phyloP scores from a whole-genome alignment of 306 rosid genomes.

The Cotoneaster glaucophyllus region DNA sequence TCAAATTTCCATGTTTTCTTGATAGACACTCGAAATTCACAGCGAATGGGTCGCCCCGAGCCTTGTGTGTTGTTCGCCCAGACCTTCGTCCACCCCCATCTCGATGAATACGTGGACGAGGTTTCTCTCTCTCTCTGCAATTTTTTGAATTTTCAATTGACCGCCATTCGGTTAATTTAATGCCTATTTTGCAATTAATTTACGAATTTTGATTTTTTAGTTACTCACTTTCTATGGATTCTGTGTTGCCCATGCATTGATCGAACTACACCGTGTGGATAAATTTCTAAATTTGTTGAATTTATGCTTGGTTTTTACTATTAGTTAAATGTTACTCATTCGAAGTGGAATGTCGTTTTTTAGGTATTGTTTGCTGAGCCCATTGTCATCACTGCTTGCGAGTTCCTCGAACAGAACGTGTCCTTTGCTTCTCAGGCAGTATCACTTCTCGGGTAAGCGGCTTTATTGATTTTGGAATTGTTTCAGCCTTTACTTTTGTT shows the following conservation, averaged over 20 bases:
- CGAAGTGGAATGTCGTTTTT: background rate
- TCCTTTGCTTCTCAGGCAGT: slow-evolving; percentile 76
- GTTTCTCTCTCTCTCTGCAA: slow-evolving; percentile 22
- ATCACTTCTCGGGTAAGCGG: slow-evolving; percentile 69
- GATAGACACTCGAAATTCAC: slow-evolving; percentile 8
- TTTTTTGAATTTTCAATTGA: background rate
- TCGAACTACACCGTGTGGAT: background rate
- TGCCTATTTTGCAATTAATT: background rate
- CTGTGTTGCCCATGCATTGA: background rate
- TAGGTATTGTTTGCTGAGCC: slow-evolving; percentile 88
- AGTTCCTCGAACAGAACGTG: slow-evolving; percentile 88
- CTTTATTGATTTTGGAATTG: background rate
- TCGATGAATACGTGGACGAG: slow-evolving; percentile 98
- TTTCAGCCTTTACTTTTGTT: background rate
- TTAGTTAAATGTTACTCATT: background rate
- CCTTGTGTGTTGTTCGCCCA: slow-evolving; percentile 86
- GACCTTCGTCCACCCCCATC: slow-evolving; percentile 81
- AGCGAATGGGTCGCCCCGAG: slow-evolving; percentile 83
- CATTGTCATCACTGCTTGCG: slow-evolving; percentile 83
- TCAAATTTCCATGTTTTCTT: slow-evolving; percentile 16
- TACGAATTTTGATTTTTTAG: background rate
- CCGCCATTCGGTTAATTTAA: background rate
- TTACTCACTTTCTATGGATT: background rate
- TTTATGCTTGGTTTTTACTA: background rate
- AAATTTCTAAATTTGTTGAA: background rate